Conservation (phyloP, 148 eudicot genomes). For the Chenopodium formosanum region DNA sequence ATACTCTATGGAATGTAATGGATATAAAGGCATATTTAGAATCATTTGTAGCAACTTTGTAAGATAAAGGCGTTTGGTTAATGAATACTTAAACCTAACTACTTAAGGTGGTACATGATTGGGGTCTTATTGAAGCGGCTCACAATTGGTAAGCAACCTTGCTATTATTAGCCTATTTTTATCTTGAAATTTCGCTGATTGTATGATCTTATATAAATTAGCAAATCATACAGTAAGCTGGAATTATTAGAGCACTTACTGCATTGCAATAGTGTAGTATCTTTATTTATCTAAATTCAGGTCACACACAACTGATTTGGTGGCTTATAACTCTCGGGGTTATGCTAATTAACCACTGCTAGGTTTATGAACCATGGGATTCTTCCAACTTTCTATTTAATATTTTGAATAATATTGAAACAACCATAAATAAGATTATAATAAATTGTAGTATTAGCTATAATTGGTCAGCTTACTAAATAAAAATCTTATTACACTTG, state of each 20-base stretch:
- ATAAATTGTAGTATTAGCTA: no score
- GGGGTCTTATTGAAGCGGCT: slow-evolving; percentile 84
- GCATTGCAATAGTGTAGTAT: neutral
- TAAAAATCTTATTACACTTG: no score
- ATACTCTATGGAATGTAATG: slow-evolving; percentile 84
- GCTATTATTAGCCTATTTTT: neutral
- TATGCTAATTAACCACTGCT: neutral
- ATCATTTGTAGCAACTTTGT: slow-evolving; percentile 92
- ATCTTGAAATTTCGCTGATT: neutral
- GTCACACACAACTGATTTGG: neutral
- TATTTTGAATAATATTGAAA: no score
- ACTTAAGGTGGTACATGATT: slow-evolving; percentile 82
- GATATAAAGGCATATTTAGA: slow-evolving; percentile 96
- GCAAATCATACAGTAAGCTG: neutral
- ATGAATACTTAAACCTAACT: slow-evolving; percentile 61
- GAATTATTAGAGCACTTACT: neutral
- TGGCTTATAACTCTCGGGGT: neutral
- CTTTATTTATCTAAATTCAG: neutral
- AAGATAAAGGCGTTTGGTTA: slow-evolving; percentile 89
- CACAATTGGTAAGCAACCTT: slow-evolving; percentile 69
- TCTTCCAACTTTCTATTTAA: no score
- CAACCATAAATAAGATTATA: no score
- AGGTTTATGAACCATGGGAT: neutral
- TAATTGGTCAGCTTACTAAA: no score
- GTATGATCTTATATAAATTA: neutral